phyloP scores from a whole-genome alignment of 2,329 filamentous ascomycete species.

The Pseudogymnoascus sp. region DNA sequence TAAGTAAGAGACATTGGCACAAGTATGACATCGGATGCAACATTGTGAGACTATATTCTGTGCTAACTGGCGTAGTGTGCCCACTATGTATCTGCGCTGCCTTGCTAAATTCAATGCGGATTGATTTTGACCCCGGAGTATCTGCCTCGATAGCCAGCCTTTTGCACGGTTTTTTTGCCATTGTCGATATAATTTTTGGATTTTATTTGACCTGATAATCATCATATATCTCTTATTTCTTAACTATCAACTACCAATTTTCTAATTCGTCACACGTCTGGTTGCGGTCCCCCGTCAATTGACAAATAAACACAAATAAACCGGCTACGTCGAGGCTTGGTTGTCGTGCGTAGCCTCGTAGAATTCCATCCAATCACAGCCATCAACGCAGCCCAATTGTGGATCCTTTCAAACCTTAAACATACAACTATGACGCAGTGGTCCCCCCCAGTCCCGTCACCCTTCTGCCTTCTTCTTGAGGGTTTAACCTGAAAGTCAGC shows the following conservation, averaged over 20 bases:
- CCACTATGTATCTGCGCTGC: neutral
- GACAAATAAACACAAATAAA: neutral
- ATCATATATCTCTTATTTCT: neutral
- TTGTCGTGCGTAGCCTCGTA: neutral
- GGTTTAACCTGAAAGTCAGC: conserved; percentile 1
- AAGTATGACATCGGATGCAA: neutral
- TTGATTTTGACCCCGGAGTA: neutral
- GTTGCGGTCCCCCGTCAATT: neutral
- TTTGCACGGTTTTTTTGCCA: neutral
- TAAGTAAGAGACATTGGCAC: conserved; percentile 3
- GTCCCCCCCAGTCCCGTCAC: neutral
- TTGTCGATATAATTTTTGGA: neutral
- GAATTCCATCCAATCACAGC: neutral
- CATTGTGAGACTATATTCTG: neutral
- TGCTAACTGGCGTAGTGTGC: neutral
- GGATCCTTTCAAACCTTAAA: conserved; percentile 6
- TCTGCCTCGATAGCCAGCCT: neutral
- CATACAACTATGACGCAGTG: conserved; percentile 6
- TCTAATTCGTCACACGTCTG: neutral
- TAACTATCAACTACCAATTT: neutral
- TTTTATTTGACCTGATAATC: neutral
- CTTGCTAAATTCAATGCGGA: neutral
- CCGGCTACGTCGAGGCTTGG: conserved; percentile 1
- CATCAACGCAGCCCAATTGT: neutral
- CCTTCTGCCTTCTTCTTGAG: neutral